Evolutionary conservation across 139 green algal genomes (phyloP), one percentile per base, ranked within the genome.

Genomic region (Chlorella sp.): DNA sequence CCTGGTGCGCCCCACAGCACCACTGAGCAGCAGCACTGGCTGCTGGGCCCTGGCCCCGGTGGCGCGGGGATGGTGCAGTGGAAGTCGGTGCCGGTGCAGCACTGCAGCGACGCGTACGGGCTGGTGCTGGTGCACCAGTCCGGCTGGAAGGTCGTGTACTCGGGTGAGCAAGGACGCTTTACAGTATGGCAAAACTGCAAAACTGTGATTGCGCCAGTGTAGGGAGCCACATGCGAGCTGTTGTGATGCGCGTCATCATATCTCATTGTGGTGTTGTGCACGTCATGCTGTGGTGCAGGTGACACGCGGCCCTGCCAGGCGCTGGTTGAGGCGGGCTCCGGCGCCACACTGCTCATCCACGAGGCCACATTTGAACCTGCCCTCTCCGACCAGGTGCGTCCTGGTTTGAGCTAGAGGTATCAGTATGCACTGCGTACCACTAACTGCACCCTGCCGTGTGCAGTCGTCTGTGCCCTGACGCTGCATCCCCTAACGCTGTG

Each of bases 331-430:
- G 91, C 90, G 4, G 93, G 94, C 22, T 67, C 72, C 49, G 90
- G 87, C 23, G 94, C 92, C 5, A 95, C 88, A 1, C 55, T 99
- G 50, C 79, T 99, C 22, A 90, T 99, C 0, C 96, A 99, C 78
- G 96, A 99, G 80, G 95, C 95, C 24, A 98, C 95, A 1, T 99
- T 98, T 79, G 95, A 97, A 59, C 84, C 95, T 36, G 85, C 63
- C 0, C 80, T 98, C 77, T 75, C 85, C 31, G 66, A 88, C 17
- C 93, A 98, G 73, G 95, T 95, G 31, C 31, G 69, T 20, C 63
- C 3, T 6, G 27, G 61, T 34, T 6, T 23, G 61, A n/a, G n/a
- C n/a, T n/a, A n/a, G n/a, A n/a, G n/a, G n/a, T n/a, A n/a, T n/a
- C n/a, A n/a, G n/a, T n/a, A n/a, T n/a, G n/a, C n/a, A n/a, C n/a